Base-by-base conservation (phyloP, 306 rosid genomes). In the Parietaria judaica region DNA sequence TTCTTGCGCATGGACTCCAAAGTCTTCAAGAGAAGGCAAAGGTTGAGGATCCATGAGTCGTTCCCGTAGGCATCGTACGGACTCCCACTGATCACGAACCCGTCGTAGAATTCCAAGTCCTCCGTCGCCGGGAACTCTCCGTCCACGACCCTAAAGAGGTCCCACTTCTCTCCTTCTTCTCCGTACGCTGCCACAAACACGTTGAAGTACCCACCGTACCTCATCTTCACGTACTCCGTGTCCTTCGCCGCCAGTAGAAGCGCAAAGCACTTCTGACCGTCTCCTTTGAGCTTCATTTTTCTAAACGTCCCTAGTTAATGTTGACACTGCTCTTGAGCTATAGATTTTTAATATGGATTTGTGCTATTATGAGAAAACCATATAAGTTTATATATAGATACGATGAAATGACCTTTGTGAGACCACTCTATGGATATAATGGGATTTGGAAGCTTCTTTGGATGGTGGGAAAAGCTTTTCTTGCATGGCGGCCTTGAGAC, bases 141-240 rank as follows among this genome's bases (percentile, higher is more conserved):
- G 0, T 82, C 95, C 4, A 77, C 80, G 14, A 76, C 84, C 58
- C 77, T 76, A 61, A 65, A 80, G 75, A 87, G 64, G 65, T 84
- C 89, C 92, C 92, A 84, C 10, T 13, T 72, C 23, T 84, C 89
- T 51, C 81, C 92, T 70, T 79, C 88, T 46, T 67, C 81, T 11
- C 85, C 92, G 45, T 82, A 87, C 46, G 84, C 80, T 59, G 73
- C 68, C 36, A 68, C 68, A 48, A 67, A 87, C 51, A 87, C 81
- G 31, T 82, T 62, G 50, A 80, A 76, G 77, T 82, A 87, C 31
- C 89, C 85, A 12, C 85, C 92, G 11, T 84, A 78, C 9, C 64
- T 73, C 62, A 76, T 74, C 70, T 78, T 70, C 41, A 76, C 87
- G 45, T 80, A 78, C 3, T 84, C 91, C 1, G 91, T 79, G 36